Evolutionary conservation across 441 rosid species (phyloP).

Genomic region (Populus hybrid): DNA sequence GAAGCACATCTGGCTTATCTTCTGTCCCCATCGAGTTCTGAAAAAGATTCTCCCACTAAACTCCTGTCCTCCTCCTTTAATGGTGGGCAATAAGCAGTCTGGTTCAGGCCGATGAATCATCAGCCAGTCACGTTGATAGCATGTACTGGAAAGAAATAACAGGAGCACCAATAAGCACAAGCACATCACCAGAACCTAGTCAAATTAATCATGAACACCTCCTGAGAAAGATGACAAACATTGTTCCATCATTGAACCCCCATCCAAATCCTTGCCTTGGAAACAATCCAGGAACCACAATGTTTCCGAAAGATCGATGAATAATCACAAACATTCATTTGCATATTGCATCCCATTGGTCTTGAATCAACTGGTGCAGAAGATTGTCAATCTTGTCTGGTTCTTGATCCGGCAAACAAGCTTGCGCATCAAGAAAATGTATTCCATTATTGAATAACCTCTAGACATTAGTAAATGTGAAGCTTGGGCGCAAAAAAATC

Average conservation of each 20-base stretch:
- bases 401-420: background rate
- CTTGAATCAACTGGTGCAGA: background rate
- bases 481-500: background rate
- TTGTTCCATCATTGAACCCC: background rate
- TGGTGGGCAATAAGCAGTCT: background rate
- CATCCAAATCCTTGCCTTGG: background rate
- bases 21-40: background rate
- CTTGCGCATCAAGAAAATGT: background rate
- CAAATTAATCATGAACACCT: background rate
- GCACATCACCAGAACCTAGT: background rate
- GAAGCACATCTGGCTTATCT: background rate
- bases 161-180: background rate
- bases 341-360: background rate
- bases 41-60: background rate
- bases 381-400: background rate
- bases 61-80: background rate
- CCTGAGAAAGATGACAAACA: background rate
- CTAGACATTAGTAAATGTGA: background rate
- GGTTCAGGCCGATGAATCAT: background rate
- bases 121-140: background rate
- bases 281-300: background rate
- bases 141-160: background rate
- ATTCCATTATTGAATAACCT: background rate
- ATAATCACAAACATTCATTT: background rate
- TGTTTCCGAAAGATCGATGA: background rate